Evolutionary conservation across 179 eudicot genomes (phyloP).

Genomic region (Beta corolliflora): DNA sequence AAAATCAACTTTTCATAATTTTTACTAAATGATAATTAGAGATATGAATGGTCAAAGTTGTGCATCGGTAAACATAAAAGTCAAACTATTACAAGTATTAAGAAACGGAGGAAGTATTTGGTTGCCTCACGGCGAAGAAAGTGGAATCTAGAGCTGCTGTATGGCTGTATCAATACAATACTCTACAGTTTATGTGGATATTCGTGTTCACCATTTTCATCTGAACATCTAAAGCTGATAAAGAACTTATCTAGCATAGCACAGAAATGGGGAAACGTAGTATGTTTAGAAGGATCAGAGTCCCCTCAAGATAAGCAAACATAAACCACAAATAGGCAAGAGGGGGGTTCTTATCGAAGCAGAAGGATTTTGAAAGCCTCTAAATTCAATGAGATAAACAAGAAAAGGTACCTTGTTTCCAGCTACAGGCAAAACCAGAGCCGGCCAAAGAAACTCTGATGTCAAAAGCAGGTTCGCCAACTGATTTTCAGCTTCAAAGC

Average conservation of each 20-base stretch:
- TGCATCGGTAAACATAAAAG: too few relatives aligned
- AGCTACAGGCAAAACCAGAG: slow-evolving; percentile 90
- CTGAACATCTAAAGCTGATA: background rate
- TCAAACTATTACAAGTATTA: too few relatives aligned
- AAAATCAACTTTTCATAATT: too few relatives aligned
- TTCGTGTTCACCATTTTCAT: background rate
- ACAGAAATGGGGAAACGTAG: background rate
- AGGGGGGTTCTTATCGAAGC: background rate
- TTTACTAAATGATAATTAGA: too few relatives aligned
- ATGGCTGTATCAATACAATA: background rate
- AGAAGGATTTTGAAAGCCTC: background rate
- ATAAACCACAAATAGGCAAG: slow-evolving; percentile 9
- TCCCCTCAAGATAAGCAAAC: background rate
- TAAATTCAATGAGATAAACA: slow-evolving; percentile 4
- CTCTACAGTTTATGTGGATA: background rate
- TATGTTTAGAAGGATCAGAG: background rate
- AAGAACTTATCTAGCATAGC: background rate
- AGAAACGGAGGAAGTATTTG: background rate
- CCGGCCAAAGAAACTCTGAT: slow-evolving; percentile 96
- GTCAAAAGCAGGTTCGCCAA: slow-evolving; percentile 79
- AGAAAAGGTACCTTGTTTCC: slow-evolving; percentile 72
- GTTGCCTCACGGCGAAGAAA: background rate
- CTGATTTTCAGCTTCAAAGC: slow-evolving; percentile 93
- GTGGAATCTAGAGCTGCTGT: background rate
- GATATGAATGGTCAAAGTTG: too few relatives aligned